Evolutionary conservation across 768 basidiomycete genomes (phyloP).

Genomic region (Russula compacta): DNA sequence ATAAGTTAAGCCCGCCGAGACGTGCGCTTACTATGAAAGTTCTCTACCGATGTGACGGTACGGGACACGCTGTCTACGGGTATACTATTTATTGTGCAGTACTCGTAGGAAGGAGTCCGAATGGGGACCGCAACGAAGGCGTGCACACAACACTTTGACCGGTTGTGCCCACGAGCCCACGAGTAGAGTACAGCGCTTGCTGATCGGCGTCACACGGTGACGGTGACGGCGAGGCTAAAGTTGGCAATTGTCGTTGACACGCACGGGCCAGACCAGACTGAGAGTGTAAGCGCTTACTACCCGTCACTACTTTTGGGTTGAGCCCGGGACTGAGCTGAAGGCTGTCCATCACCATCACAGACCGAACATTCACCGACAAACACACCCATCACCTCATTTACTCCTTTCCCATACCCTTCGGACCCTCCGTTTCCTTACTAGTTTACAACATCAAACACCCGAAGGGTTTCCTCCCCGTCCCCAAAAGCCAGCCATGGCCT

Average conservation of each 20-base stretch:
- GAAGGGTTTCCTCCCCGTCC: not conserved
- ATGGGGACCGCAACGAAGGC: not conserved
- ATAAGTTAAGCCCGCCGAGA: not conserved
- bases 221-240: not conserved
- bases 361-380: not conserved
- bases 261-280: too few species aligned
- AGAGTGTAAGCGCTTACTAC: too few species aligned
- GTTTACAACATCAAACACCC: not conserved
- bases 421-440: too few species aligned
- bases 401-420: not conserved
- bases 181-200: too few species aligned
- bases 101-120: not conserved
- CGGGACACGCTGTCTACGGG: not conserved
- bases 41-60: not conserved
- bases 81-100: not conserved
- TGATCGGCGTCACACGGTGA: not conserved
- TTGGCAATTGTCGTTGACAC: not conserved
- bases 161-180: not conserved
- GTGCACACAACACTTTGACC: not conserved
- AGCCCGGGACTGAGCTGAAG: not conserved
- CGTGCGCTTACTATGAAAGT: not conserved
- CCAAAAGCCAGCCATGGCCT: constrained; percentile 8
- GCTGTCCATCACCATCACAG: not conserved
- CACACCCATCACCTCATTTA: not conserved
- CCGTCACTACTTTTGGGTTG: too few species aligned